Conservation (phyloP, 257 asterid species). For the Solanum chmielewskii region DNA sequence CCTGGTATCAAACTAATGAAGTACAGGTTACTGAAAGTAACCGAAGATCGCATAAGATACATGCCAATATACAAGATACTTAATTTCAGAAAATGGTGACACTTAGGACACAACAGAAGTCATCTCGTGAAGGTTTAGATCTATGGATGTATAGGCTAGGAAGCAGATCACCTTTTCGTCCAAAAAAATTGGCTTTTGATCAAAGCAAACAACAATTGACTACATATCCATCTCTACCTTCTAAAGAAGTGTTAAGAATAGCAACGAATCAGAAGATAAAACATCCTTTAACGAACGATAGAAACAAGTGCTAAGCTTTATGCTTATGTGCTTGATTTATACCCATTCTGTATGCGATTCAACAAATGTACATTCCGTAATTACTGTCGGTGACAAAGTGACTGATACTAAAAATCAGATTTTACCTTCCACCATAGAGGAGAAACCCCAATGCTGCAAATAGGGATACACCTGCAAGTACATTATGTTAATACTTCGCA, state of each 20-base stretch:
- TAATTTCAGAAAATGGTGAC: not conserved
- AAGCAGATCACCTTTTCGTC: not conserved
- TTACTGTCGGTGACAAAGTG: not conserved
- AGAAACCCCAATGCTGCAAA: constrained; percentile 95
- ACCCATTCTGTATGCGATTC: not conserved
- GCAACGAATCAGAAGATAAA: not conserved
- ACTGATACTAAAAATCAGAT: not conserved
- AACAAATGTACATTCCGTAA: not conserved
- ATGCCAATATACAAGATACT: not conserved
- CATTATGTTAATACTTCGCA: constrained; percentile 12
- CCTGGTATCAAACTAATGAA: not conserved
- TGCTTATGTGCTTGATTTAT: not conserved
- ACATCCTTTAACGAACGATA: not conserved
- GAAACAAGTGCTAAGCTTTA: not conserved
- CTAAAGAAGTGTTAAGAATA: not conserved
- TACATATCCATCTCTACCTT: not conserved
- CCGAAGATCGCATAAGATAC: not conserved
- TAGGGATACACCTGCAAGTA: constrained; percentile 64
- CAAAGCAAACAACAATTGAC: not conserved
- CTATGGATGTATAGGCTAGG: not conserved
- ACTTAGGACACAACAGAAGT: not conserved
- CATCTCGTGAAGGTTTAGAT: not conserved
- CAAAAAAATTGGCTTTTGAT: not conserved
- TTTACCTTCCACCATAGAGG: constrained; percentile 95
- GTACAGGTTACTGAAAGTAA: not conserved